A percentile compares a stretch with the other conserved stretches of the same genome.
Evolutionary conservation across 805 yeast genomes (phyloP).

Genomic region (Kodamaea kaohsiungensis): DNA sequence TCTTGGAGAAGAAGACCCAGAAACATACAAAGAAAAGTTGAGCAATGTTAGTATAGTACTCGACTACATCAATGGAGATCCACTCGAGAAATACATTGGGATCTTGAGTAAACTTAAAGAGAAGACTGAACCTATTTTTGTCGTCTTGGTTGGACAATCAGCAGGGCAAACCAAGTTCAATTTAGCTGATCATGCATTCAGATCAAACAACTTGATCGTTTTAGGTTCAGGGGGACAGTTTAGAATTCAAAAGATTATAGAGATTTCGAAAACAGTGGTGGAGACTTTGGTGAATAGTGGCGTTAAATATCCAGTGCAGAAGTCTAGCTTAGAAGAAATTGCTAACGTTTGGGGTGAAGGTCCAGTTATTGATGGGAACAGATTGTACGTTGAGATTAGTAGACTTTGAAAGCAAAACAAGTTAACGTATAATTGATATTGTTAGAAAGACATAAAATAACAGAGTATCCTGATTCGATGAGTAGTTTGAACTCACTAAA

Average conservation of each 20-base stretch:
- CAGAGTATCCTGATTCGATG: too few relatives aligned
- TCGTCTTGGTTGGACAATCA: conserved; percentile 12
- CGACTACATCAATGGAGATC: conserved; percentile 12
- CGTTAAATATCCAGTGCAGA: neutral
- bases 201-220: conserved; percentile 11
- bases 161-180: conserved; percentile 10
- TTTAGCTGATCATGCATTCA: conserved; percentile 7
- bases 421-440: too few relatives aligned
- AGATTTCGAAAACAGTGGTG: neutral
- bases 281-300: conserved; percentile 8
- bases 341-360: conserved; percentile 9
- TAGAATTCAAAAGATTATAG: neutral
- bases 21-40: conserved; percentile 2
- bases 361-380: conserved; percentile 8
- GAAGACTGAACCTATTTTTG: conserved; percentile 6
- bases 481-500: too few relatives aligned
- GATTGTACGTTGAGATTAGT: conserved; percentile 9
- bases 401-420: neutral
- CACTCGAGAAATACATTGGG: conserved; percentile 4
- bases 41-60: conserved; percentile 12
- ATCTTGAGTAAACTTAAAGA: conserved; percentile 1
- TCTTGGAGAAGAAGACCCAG: neutral
- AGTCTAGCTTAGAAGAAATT: conserved; percentile 5
- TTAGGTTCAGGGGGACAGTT: conserved; percentile 15
- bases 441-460: too few relatives aligned